Conservation (phyloP, 108 stramenopile species). For the Pseudonitzschia delicatissima region DNA sequence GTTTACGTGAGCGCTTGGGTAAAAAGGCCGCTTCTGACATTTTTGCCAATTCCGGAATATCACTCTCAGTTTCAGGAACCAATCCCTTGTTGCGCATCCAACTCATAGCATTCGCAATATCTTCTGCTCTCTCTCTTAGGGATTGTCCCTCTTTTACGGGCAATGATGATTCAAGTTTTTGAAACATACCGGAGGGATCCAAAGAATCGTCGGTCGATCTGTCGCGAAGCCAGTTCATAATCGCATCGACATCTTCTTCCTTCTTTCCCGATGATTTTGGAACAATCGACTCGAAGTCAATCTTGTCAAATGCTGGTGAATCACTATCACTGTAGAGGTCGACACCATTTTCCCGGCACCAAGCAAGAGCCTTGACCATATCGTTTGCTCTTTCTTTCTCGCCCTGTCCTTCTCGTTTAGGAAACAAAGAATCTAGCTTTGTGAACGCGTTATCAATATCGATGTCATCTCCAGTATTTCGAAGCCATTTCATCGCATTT, state of each 20-base stretch:
- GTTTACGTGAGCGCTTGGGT: slow-evolving; percentile 10
- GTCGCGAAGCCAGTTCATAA: slow-evolving; percentile 33
- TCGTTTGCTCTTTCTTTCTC: slow-evolving; percentile 27
- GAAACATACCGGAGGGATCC: slow-evolving; percentile 10
- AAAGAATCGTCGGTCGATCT: not conserved
- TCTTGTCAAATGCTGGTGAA: slow-evolving; percentile 8
- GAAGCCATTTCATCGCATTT: slow-evolving; percentile 37
- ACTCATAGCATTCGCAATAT: slow-evolving; percentile 23
- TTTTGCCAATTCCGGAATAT: not conserved
- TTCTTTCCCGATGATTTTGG: slow-evolving; percentile 21
- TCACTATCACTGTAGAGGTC: slow-evolving; percentile 14
- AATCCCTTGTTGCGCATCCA: slow-evolving; percentile 15
- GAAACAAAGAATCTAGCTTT: slow-evolving; percentile 21
- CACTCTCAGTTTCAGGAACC: not conserved
- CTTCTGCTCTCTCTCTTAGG: slow-evolving; percentile 22
- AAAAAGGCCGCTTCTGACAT: not conserved
- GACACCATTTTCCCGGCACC: slow-evolving; percentile 26
- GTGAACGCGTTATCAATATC: slow-evolving; percentile 17
- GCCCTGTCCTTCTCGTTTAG: slow-evolving; percentile 11
- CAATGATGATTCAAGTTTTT: slow-evolving; percentile 24
- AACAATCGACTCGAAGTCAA: not conserved
- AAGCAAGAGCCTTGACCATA: slow-evolving; percentile 11
- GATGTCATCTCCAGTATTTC: slow-evolving; percentile 13
- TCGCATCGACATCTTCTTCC: slow-evolving; percentile 27
- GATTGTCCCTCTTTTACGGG: slow-evolving; percentile 20